phyloP scores from a whole-genome alignment of 2,329 filamentous ascomycete species.

The Cadophora sp. region DNA sequence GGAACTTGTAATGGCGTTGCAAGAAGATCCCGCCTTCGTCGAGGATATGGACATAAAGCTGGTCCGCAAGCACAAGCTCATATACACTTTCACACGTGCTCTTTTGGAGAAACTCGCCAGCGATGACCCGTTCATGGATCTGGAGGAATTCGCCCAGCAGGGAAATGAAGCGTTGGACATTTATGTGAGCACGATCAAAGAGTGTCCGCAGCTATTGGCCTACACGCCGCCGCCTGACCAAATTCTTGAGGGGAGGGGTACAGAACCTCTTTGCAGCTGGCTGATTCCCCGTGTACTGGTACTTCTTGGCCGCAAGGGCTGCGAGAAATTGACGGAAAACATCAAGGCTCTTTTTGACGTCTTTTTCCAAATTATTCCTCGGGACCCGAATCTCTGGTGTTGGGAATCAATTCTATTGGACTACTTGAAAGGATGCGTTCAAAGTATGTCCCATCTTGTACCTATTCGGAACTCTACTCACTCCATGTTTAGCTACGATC shows the following conservation, averaged over 20 bases:
- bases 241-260: constrained; percentile 58
- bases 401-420: constrained; percentile 52
- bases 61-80: constrained; percentile 82
- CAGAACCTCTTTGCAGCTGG: constrained; percentile 71
- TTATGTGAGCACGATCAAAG: constrained; percentile 74
- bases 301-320: constrained; percentile 61
- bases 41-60: constrained; percentile 67
- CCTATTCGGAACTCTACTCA: constrained; percentile 6
- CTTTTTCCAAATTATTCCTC: constrained; percentile 54
- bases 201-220: constrained; percentile 73
- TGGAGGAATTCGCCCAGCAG: constrained; percentile 62
- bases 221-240: constrained; percentile 50
- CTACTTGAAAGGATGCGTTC: constrained; percentile 55
- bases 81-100: constrained; percentile 82
- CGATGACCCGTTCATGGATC: constrained; percentile 70
- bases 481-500: constrained; percentile 37
- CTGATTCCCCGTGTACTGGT: constrained; percentile 64
- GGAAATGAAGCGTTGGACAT: constrained; percentile 79
- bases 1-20: constrained; percentile 50
- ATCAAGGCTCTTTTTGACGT: constrained; percentile 62
- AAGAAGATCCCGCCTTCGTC: constrained; percentile 7
- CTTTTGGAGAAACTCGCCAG: constrained; percentile 73
- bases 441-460: constrained; percentile 35
- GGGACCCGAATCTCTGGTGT: constrained; percentile 56
- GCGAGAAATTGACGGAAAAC: constrained; percentile 54